Evolutionary conservation across 805 yeast genomes (phyloP), one percentile per base, ranked within the genome.

Genomic region (Wilhelminamyces savonicus): DNA sequence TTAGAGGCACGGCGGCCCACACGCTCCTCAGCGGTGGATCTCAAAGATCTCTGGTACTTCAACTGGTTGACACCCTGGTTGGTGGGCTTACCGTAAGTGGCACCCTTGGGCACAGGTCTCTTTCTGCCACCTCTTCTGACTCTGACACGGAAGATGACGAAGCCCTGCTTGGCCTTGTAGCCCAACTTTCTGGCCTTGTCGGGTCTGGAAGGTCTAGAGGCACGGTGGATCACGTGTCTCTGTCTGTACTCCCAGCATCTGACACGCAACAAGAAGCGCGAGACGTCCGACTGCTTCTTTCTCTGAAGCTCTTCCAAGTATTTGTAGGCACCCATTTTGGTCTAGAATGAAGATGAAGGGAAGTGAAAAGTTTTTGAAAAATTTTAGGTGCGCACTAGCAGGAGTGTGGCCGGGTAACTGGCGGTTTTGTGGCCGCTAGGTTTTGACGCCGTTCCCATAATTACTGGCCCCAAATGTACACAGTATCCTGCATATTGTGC

Each of bases 231-330:
- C 54, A 88, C 97, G 62, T 76, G 81, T 78, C 82, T 81, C 78
- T 92, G 98, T 78, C 98, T 88, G 95, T 87, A 92, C 76, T 92
- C 98, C 98, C 98, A 92, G 77, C 96, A 92, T 85, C 98, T 86
- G 80, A 92, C 95, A 73, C 98, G 83, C 75, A 83, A 84, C 65
- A 92, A 77, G 86, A 92, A 92, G 76, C 98, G 85, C 76, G 84
- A 76, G 61, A 92, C 97, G 74, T 92, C 98, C 65, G 97, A 87
- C 80, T 92, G 98, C 82, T 92, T 92, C 94, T 92, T 92, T 81
- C 97, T 88, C 72, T 87, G 92, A 71, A 92, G 79, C 76, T 92
- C 98, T 76, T 90, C 96, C 69, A 92, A 81, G 73, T 92, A 92
- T 71, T 92, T 92, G 94, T 92, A 92, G 78, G 97, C 98, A 80